Percentiles rank a stretch among this genome's conserved stretches.
phyloP scores from a whole-genome alignment of 108 stramenopile genomes.

The Conticribra weissflogii region DNA sequence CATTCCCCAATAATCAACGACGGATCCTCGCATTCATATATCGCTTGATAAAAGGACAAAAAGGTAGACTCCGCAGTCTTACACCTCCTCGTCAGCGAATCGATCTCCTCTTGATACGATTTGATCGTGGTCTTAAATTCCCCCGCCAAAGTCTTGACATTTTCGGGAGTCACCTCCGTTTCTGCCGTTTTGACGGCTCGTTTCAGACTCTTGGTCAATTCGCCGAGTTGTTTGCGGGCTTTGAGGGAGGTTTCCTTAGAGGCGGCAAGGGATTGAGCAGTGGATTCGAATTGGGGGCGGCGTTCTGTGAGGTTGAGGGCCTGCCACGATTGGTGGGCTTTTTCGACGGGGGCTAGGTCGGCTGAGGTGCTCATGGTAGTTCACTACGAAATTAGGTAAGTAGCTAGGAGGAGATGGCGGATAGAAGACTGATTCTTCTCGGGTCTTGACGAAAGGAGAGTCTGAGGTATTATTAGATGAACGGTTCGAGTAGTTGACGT shows the following conservation, averaged over 20 bases:
- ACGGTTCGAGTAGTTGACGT: no score
- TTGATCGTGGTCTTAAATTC: conserved; percentile 72
- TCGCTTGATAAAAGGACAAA: conserved; percentile 42
- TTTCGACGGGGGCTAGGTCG: conserved; percentile 48
- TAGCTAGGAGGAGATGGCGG: no score
- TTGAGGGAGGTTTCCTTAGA: conserved; percentile 59
- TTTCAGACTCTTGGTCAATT: conserved; percentile 81
- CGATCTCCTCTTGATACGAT: conserved; percentile 88
- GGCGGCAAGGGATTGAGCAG: conserved; percentile 48
- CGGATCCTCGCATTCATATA: conserved; percentile 62
- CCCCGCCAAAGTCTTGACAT: conserved; percentile 42
- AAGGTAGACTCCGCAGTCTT: conserved; percentile 70
- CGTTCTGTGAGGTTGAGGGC: conserved; percentile 57
- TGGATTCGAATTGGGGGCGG: conserved; percentile 51
- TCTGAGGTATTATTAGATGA: no score
- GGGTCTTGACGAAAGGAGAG: no score
- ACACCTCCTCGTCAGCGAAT: conserved; percentile 78
- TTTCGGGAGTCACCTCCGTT: neutral
- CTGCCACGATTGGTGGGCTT: conserved; percentile 59
- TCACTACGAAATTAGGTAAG: no score
- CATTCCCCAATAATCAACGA: conserved; percentile 40
- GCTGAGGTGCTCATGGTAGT: neutral
- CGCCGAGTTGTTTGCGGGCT: conserved; percentile 78
- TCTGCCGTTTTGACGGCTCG: conserved; percentile 73
- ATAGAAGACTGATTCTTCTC: no score